Evolutionary conservation across 2,329 filamentous ascomycete genomes (phyloP).

Genomic region (Myrmaecium sp.): DNA sequence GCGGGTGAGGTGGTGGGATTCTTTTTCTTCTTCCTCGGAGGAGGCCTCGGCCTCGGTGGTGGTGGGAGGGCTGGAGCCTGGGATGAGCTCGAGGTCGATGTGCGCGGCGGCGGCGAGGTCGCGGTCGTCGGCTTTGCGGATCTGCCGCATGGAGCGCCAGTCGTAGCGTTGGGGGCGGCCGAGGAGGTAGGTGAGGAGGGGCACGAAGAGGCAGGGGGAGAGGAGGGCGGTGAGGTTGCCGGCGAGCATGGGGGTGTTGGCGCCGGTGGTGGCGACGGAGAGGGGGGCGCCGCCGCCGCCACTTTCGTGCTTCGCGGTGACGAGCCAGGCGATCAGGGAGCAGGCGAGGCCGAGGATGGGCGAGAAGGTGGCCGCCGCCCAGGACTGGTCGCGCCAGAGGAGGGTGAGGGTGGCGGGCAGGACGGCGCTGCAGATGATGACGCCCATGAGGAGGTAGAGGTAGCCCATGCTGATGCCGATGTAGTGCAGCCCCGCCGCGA

Average conservation of each 20-base stretch:
- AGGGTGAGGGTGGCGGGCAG: slow-evolving; percentile 68
- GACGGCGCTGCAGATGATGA: slow-evolving; percentile 73
- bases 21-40: slow-evolving; percentile 13
- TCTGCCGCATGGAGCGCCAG: slow-evolving; percentile 67
- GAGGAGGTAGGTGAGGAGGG: slow-evolving; percentile 47
- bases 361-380: slow-evolving; percentile 51
- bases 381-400: slow-evolving; percentile 66
- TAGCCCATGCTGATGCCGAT: slow-evolving; percentile 68
- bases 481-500: slow-evolving; percentile 50
- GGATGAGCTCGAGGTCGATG: slow-evolving; percentile 43
- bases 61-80: slow-evolving; percentile 25
- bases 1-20: slow-evolving; percentile 7
- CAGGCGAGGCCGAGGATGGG: slow-evolving; percentile 53
- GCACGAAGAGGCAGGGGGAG: slow-evolving; percentile 57
- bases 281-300: no score
- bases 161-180: slow-evolving; percentile 56
- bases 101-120: slow-evolving; percentile 43
- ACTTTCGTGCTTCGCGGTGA: slow-evolving; percentile 54
- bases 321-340: slow-evolving; percentile 60
- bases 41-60: slow-evolving; percentile 4
- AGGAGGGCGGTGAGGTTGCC: slow-evolving; percentile 74
- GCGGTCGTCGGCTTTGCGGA: slow-evolving; percentile 62
- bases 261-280: slow-evolving; percentile 57
- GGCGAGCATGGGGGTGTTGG: slow-evolving; percentile 69
- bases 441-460: slow-evolving; percentile 79